These are phyloP conservation scores for Phytophthora hibernalis DNA, from an alignment of 352 stramenopile species.

Conservation along the genomic window DNA sequence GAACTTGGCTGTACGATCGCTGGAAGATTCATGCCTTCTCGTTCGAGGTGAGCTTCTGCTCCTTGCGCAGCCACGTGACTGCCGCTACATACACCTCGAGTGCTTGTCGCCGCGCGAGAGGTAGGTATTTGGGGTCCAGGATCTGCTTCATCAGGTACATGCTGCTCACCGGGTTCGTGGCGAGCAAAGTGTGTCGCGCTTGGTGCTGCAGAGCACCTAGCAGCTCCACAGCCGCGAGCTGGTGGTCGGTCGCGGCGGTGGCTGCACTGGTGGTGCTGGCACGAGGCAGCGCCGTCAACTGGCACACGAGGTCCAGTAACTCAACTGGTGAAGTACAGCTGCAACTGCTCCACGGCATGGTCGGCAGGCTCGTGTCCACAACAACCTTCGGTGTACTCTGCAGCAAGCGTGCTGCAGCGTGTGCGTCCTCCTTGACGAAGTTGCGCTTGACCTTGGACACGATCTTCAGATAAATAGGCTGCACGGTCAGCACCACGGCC, in stretches of 20 bases:
- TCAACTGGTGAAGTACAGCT: conserved; percentile 41
- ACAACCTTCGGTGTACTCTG: conserved; percentile 23
- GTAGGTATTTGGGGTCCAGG: conserved; percentile 38
- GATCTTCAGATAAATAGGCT: conserved; percentile 51
- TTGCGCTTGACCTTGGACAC: conserved; percentile 49
- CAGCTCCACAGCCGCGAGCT: conserved; percentile 29
- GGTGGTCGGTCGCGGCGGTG: conserved; percentile 30
- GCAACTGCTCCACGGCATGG: conserved; percentile 34
- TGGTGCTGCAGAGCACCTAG: conserved; percentile 30
- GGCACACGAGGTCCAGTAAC: conserved; percentile 37
- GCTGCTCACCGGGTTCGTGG: conserved; percentile 39
- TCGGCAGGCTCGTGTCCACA: conserved; percentile 23
- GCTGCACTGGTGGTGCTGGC: conserved; percentile 14
- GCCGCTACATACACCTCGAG: conserved; percentile 33
- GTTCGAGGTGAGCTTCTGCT: conserved; percentile 8
- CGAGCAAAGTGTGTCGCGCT: conserved; percentile 29
- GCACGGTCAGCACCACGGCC: conserved; percentile 39
- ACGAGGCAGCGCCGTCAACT: conserved; percentile 28
- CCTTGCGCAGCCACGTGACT: conserved; percentile 36
- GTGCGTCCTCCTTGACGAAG: conserved; percentile 36
- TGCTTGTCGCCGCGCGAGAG: conserved; percentile 19
- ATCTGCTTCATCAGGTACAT: conserved; percentile 47
- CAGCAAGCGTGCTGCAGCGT: conserved; percentile 29
- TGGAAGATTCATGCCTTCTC: conserved; percentile 6
- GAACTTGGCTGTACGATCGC: conserved; percentile 19